Conservation (phyloP, 345 rosid genomes). For the Cardamine chenopodiifolia region DNA sequence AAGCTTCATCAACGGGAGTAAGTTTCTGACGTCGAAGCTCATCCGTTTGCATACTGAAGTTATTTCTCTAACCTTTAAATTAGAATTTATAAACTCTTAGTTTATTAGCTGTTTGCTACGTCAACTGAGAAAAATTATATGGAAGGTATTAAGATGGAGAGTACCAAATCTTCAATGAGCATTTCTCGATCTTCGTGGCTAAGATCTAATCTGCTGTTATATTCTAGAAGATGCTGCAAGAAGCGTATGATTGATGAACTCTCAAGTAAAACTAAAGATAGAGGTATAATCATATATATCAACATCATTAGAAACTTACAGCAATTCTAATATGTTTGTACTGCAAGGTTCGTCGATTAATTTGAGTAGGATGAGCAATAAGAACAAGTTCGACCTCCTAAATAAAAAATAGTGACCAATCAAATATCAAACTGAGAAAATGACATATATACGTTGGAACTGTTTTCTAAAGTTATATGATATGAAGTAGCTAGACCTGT, state of each 20-base stretch:
- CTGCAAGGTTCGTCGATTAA: slow-evolving; percentile 90
- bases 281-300: slow-evolving; percentile 3
- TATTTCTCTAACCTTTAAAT: slow-evolving; percentile 73
- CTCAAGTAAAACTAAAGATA: slow-evolving; percentile 13
- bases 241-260: slow-evolving; percentile 19
- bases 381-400: slow-evolving; percentile 98
- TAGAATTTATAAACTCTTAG: not conserved
- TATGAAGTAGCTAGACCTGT: slow-evolving; percentile 57
- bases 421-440: not conserved
- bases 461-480: not conserved
- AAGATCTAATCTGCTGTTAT: slow-evolving; percentile 84
- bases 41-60: slow-evolving; percentile 89
- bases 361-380: slow-evolving; percentile 99
- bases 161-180: slow-evolving; percentile 94
- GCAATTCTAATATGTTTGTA: slow-evolving; percentile 94
- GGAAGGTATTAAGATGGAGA: not conserved
- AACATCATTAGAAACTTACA: slow-evolving; percentile 53
- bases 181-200: slow-evolving; percentile 90
- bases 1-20: slow-evolving; percentile 91
- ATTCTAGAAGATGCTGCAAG: slow-evolving; percentile 86
- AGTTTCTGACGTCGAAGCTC: slow-evolving; percentile 95
- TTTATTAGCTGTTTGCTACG: not conserved
- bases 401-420: slow-evolving; percentile 6
- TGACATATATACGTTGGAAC: not conserved
- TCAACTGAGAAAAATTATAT: not conserved